phyloP scores from a whole-genome alignment of 352 stramenopile species.

The Phytophthora vignae region DNA sequence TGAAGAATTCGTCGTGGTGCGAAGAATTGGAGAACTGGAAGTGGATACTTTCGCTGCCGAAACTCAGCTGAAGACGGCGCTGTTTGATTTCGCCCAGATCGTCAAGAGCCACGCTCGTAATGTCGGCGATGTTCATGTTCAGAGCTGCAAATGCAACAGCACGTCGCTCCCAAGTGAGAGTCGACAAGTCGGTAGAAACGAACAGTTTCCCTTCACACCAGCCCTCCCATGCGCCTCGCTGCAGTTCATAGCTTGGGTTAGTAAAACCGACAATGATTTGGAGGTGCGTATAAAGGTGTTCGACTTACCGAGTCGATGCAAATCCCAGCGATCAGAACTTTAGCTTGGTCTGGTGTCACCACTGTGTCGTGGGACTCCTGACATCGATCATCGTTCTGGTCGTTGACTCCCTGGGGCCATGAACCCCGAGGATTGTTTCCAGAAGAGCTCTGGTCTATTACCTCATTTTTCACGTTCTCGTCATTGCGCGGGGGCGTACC shows the following conservation, averaged over 20 bases:
- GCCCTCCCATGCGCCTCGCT: constrained; percentile 36
- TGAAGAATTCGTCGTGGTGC: constrained; percentile 31
- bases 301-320: constrained; percentile 28
- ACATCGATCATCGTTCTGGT: background rate
- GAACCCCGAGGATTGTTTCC: constrained; percentile 27
- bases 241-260: background rate
- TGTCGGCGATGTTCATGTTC: constrained; percentile 33
- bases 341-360: constrained; percentile 12
- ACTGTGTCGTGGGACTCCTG: background rate
- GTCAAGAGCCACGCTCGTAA: constrained; percentile 23
- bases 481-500: constrained; percentile 1
- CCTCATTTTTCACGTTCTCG: constrained; percentile 6
- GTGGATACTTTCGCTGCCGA: constrained; percentile 24
- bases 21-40: constrained; percentile 18
- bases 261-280: background rate
- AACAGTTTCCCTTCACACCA: constrained; percentile 38
- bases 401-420: constrained; percentile 5
- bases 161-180: constrained; percentile 32
- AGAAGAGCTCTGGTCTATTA: constrained; percentile 6
- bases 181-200: constrained; percentile 19
- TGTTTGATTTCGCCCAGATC: constrained; percentile 5
- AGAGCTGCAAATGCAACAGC: constrained; percentile 23
- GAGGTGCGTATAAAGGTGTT: background rate
- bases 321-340: constrained; percentile 19
- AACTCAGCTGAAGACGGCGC: constrained; percentile 22